phyloP scores from a whole-genome alignment of 441 rosid genomes.

The Hypseocharis bilobata region DNA sequence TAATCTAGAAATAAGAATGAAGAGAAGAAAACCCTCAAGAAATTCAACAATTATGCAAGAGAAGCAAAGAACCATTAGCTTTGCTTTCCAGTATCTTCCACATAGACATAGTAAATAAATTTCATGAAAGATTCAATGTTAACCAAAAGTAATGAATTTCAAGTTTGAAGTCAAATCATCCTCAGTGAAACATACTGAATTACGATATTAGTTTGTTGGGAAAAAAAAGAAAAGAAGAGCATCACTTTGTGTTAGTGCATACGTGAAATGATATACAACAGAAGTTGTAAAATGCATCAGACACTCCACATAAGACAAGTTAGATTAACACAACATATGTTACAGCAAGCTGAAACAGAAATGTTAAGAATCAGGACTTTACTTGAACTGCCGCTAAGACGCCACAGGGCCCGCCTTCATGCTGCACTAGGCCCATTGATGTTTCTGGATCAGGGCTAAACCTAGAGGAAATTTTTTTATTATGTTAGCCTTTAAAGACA shows the following conservation, averaged over 20 bases:
- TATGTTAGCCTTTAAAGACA: constrained; percentile 29
- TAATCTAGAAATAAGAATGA: not conserved
- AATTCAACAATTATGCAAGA: not conserved
- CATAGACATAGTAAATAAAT: not conserved
- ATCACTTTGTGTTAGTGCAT: not conserved
- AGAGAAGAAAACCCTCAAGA: not conserved
- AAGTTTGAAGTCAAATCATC: not conserved
- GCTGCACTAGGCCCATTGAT: constrained; percentile 94
- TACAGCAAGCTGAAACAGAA: not conserved
- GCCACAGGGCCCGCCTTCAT: constrained; percentile 99
- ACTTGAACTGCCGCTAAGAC: constrained; percentile 95
- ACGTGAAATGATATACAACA: not conserved
- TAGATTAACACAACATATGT: constrained; percentile 11
- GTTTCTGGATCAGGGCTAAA: constrained; percentile 95
- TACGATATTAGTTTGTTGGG: not conserved
- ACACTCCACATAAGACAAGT: not conserved
- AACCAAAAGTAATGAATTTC: not conserved
- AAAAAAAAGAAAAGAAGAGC: not conserved
- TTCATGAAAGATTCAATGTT: not conserved
- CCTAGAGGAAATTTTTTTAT: constrained; percentile 40
- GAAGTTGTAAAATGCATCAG: constrained; percentile 4
- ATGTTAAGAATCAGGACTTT: constrained; percentile 30
- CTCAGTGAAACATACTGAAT: not conserved
- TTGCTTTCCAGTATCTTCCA: not conserved
- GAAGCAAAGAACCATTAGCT: not conserved